These are phyloP conservation scores for Vitis hybrid DNA, from an alignment of 177 flowering plant species.

Conservation along the genomic window DNA sequence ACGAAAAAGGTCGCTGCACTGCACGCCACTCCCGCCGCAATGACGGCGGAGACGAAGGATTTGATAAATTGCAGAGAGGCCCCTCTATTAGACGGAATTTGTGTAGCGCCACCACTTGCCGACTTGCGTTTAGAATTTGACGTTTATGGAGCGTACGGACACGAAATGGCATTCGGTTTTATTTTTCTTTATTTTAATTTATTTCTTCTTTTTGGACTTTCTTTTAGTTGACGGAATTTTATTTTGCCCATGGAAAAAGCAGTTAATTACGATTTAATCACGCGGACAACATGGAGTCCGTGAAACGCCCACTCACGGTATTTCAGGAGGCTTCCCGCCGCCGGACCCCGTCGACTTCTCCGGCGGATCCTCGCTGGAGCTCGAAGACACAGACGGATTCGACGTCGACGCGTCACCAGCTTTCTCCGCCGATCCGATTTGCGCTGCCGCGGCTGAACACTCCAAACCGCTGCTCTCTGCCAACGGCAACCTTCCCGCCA, in stretches of 20 bases:
- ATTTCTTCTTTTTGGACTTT: neutral
- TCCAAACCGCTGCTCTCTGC: neutral
- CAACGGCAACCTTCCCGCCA: slow-evolving; percentile 15
- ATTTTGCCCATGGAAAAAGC: slow-evolving; percentile 6
- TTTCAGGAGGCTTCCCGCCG: slow-evolving; percentile 46
- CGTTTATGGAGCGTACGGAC: slow-evolving; percentile 4
- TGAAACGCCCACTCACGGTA: slow-evolving; percentile 52
- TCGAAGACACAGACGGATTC: slow-evolving; percentile 58
- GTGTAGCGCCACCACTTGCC: too few relatives aligned
- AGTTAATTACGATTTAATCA: slow-evolving; percentile 20
- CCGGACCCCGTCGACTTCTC: slow-evolving; percentile 56
- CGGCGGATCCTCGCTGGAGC: slow-evolving; percentile 71
- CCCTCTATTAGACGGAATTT: slow-evolving; percentile 4
- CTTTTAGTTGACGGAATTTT: too few relatives aligned
- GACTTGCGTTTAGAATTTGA: neutral
- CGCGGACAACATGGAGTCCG: slow-evolving; percentile 8
- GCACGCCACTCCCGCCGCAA: slow-evolving; percentile 69
- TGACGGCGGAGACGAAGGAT: slow-evolving; percentile 33
- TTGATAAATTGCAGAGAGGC: neutral
- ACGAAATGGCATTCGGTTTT: neutral
- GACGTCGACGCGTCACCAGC: slow-evolving; percentile 27
- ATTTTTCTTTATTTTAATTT: neutral
- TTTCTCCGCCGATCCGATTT: slow-evolving; percentile 14
- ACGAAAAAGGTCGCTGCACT: neutral
- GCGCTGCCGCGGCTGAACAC: slow-evolving; percentile 7